A percentile compares a stretch with the other conserved stretches of the same genome.
phyloP scores from a whole-genome alignment of 345 rosid species.

The Citrus maxima region DNA sequence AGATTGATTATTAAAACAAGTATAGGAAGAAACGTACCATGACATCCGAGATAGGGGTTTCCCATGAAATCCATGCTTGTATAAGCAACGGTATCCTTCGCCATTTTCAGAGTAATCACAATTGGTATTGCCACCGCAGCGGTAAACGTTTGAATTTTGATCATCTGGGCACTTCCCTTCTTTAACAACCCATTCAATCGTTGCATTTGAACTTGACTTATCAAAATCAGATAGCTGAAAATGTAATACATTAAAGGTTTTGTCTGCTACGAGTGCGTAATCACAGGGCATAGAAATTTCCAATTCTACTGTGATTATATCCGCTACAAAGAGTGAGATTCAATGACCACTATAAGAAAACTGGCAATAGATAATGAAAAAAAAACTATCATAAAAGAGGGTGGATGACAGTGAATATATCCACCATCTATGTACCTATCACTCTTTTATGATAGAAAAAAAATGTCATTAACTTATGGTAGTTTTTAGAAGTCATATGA shows the following conservation, averaged over 20 bases:
- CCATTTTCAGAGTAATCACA: not conserved
- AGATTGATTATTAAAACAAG: too few species aligned
- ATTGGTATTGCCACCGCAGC: not conserved
- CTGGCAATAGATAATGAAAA: not conserved
- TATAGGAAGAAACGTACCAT: not conserved
- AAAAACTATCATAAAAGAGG: too few species aligned
- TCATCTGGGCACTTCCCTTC: not conserved
- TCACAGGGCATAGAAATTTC: not conserved
- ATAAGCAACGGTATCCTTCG: not conserved
- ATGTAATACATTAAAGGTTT: not conserved
- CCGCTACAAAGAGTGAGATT: not conserved
- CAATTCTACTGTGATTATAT: not conserved
- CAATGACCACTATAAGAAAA: too few species aligned
- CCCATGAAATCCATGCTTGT: not conserved
- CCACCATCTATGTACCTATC: too few species aligned
- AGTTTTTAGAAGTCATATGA: too few species aligned
- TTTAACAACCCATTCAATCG: constrained; percentile 6
- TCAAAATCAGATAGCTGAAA: not conserved
- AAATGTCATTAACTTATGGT: too few species aligned
- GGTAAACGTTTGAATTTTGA: not conserved
- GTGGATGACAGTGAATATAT: too few species aligned
- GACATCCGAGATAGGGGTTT: not conserved
- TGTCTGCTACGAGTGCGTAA: not conserved
- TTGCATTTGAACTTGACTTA: not conserved
- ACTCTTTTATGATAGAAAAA: too few species aligned